These are phyloP conservation scores for Cystobasidium sp. DNA, from an alignment of 1,284 basidiomycete genomes.

Conservation along the genomic window DNA sequence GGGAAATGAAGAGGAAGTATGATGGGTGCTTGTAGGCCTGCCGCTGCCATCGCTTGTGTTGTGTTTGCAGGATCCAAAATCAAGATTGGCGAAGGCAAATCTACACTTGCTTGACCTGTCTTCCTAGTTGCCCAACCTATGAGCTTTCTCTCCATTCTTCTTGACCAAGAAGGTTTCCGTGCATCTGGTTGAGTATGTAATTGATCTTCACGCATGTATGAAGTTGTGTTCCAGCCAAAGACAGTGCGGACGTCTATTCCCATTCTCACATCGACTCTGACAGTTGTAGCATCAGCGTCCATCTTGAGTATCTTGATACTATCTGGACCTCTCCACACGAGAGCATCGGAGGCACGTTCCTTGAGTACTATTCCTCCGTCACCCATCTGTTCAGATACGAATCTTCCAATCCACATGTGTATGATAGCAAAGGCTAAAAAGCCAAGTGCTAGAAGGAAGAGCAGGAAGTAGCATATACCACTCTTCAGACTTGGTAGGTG, in stretches of 20 bases:
- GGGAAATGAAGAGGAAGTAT: conserved; percentile 44
- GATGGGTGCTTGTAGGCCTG: conserved; percentile 41
- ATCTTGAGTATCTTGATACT: conserved; percentile 43
- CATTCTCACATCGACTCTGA: conserved; percentile 48
- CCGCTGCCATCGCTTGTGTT: conserved; percentile 26
- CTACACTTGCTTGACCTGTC: conserved; percentile 39
- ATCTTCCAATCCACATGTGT: conserved; percentile 50
- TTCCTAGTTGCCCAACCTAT: conserved; percentile 46
- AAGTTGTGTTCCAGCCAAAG: conserved; percentile 48
- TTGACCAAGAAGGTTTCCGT: conserved; percentile 16
- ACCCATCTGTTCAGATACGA: conserved; percentile 47
- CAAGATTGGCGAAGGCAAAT: conserved; percentile 42
- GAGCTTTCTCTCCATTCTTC: conserved; percentile 43
- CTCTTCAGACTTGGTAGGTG: conserved; percentile 1
- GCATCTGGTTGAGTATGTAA: background rate
- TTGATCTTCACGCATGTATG: conserved; percentile 18
- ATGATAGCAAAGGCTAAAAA: conserved; percentile 45
- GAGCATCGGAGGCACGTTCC: conserved; percentile 46
- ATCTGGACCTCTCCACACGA: conserved; percentile 47
- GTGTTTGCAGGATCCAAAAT: conserved; percentile 8
- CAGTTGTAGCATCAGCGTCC: background rate
- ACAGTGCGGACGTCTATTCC: conserved; percentile 48
- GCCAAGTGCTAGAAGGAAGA: conserved; percentile 37
- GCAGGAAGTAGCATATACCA: conserved; percentile 40
- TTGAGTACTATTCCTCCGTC: conserved; percentile 38